Conservation (phyloP, 2,329 filamentous ascomycete genomes). For the Drechslerella coelobrocha region DNA sequence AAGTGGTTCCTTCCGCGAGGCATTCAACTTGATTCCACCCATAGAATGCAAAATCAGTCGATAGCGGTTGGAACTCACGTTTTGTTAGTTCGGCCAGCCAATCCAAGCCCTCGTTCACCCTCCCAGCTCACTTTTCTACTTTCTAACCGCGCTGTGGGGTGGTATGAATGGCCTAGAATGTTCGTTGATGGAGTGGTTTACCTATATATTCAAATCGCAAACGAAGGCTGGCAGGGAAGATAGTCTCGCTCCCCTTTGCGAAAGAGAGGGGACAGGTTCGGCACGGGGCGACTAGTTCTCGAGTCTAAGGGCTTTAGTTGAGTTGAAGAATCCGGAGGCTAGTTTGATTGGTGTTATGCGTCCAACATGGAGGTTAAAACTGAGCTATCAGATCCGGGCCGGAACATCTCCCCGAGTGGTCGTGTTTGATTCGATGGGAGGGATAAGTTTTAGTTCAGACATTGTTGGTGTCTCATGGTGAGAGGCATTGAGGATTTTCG, state of each 20-base stretch:
- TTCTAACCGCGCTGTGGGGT: conserved; percentile 17
- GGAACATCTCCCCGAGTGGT: conserved; percentile 11
- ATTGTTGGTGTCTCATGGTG: conserved; percentile 26
- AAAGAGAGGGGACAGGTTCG: too few species aligned
- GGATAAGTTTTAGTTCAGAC: conserved; percentile 8
- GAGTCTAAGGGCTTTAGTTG: too few species aligned
- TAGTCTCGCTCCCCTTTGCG: too few species aligned
- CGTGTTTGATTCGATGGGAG: conserved; percentile 16
- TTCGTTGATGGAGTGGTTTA: conserved; percentile 1
- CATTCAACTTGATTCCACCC: too few species aligned
- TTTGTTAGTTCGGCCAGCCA: conserved; percentile 13
- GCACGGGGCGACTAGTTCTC: too few species aligned
- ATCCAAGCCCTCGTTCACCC: not conserved
- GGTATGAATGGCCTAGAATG: conserved; percentile 19
- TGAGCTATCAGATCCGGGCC: conserved; percentile 33
- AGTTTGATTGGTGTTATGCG: not conserved
- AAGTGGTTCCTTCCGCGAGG: too few species aligned
- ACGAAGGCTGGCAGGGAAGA: too few species aligned
- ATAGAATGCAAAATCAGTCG: too few species aligned
- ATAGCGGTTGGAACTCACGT: not conserved
- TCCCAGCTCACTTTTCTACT: conserved; percentile 9
- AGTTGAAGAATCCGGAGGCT: too few species aligned
- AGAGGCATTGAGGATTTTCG: not conserved
- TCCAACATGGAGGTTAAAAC: conserved; percentile 28
- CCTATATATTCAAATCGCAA: not conserved